Conservation (phyloP, 129 eudicot species). For the Mikania micrantha region DNA sequence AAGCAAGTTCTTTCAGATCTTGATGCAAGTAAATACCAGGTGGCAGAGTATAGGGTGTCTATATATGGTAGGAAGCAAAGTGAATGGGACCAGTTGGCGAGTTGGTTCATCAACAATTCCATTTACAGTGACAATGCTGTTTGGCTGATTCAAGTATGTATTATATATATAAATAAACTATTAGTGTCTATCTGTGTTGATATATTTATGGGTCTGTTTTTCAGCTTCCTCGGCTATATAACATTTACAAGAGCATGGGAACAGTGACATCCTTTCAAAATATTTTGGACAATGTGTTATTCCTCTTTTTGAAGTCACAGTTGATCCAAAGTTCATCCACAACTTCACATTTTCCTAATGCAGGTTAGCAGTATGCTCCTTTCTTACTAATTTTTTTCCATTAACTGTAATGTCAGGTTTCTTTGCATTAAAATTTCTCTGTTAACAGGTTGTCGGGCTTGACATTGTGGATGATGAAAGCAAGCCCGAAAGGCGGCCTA, state of each 20-base stretch:
- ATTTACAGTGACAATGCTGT: conserved; percentile 66
- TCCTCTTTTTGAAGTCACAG: conserved; percentile 60
- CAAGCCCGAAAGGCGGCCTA: conserved; percentile 68
- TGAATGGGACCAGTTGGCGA: conserved; percentile 73
- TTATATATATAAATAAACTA: neutral
- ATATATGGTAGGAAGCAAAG: conserved; percentile 81
- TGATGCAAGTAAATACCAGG: conserved; percentile 78
- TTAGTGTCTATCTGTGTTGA: neutral
- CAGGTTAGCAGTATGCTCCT: conserved; percentile 33
- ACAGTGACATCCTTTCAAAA: conserved; percentile 64
- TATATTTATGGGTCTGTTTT: neutral
- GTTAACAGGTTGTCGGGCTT: conserved; percentile 59
- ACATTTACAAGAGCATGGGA: conserved; percentile 61
- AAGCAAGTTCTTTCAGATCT: conserved; percentile 63
- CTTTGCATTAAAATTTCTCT: neutral
- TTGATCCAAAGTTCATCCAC: conserved; percentile 62
- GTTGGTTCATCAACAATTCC: conserved; percentile 67
- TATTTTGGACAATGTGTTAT: conserved; percentile 55
- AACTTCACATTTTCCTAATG: conserved; percentile 56
- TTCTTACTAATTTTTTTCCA: neutral
- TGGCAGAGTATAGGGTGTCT: conserved; percentile 68
- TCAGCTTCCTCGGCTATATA: conserved; percentile 64
- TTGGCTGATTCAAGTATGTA: conserved; percentile 66
- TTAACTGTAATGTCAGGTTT: neutral
- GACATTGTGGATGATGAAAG: conserved; percentile 78